These are phyloP conservation scores for Berberis thunbergii DNA, from an alignment of 164 flowering plant species.

Conservation along the genomic window DNA sequence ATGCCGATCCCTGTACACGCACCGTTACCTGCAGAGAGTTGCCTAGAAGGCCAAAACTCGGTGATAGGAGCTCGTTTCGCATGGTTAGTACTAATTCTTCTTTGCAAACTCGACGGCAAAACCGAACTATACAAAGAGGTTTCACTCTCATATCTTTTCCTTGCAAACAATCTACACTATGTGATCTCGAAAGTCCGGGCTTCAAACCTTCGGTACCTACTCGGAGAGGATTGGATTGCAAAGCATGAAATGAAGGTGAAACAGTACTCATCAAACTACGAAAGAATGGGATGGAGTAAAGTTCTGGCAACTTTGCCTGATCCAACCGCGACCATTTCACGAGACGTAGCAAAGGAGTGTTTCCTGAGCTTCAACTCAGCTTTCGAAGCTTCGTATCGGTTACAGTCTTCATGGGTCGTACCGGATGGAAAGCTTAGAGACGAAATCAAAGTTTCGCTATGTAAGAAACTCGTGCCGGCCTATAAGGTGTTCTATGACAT, in stretches of 20 bases:
- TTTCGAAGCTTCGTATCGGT: constrained; percentile 38
- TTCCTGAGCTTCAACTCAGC: constrained; percentile 33
- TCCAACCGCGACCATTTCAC: constrained; percentile 16
- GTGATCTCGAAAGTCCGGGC: constrained; percentile 30
- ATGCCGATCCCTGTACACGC: constrained; percentile 27
- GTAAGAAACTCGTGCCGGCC: constrained; percentile 26
- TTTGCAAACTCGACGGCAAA: constrained; percentile 57
- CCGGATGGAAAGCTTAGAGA: constrained; percentile 43
- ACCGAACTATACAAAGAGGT: constrained; percentile 46
- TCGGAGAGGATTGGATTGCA: constrained; percentile 51
- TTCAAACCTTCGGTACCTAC: constrained; percentile 38
- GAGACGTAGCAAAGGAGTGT: constrained; percentile 23
- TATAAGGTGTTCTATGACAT: constrained; percentile 31
- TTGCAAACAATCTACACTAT: constrained; percentile 58
- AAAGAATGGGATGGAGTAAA: constrained; percentile 41
- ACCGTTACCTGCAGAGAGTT: constrained; percentile 23
- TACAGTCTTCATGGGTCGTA: constrained; percentile 34
- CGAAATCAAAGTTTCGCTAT: constrained; percentile 35
- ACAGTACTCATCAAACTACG: constrained; percentile 42
- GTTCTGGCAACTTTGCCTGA: constrained; percentile 35
- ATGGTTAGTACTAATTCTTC: constrained; percentile 53
- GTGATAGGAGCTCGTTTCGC: constrained; percentile 27
- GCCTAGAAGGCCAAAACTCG: constrained; percentile 12
- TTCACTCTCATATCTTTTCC: constrained; percentile 48
- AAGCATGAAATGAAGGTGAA: constrained; percentile 36